Evolutionary conservation across 2,329 filamentous ascomycete species (phyloP), one percentile per base, ranked within the genome.

Genomic region (Nothophoma quercina): DNA sequence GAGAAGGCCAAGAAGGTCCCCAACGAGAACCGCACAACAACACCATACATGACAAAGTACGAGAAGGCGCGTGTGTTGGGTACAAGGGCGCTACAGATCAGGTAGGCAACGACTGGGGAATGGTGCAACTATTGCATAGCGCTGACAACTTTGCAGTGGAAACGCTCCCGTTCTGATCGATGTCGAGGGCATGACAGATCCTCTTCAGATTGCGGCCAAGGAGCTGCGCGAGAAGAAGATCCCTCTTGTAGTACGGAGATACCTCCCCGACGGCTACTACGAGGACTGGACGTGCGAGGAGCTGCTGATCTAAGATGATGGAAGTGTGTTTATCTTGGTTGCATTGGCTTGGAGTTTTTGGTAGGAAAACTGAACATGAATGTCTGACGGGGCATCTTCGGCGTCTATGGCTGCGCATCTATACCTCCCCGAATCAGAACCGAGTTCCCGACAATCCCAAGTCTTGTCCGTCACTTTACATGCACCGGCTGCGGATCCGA

Each of bases 221-320:
- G 95, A 99, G 79, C 81, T 99, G 74, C 87, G 91, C 60, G 93
- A 98, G 81, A 98, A 98, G 85, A 99, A 99, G 84, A 96, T 99
- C 48, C 95, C 95, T 19, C 78, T 99, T 56, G 95, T 99, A 51
- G 90, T 99, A 60, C 86, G 95, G 74, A 86, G 95, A 71, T 99
- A 98, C 79, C 84, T 99, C 73, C 95, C 95, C 18, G 95, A 99
- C 79, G 95, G 95, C 80, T 96, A 86, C 91, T 98, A 98, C 77
- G 95, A 99, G 83, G 95, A 99, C 76, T 99, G 95, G 95, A 96
- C 93, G 28, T 97, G 93, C 78, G 95, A 98, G 78, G 95, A 99
- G 78, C 82, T 98, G 60, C 83, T 96, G 52, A 65, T 62, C 39
- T 72, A 55, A 59, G 35, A 23, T 33, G 26, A 23, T 23, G 34